phyloP scores from a whole-genome alignment of 345 rosid genomes.

The Populus euphratica region DNA sequence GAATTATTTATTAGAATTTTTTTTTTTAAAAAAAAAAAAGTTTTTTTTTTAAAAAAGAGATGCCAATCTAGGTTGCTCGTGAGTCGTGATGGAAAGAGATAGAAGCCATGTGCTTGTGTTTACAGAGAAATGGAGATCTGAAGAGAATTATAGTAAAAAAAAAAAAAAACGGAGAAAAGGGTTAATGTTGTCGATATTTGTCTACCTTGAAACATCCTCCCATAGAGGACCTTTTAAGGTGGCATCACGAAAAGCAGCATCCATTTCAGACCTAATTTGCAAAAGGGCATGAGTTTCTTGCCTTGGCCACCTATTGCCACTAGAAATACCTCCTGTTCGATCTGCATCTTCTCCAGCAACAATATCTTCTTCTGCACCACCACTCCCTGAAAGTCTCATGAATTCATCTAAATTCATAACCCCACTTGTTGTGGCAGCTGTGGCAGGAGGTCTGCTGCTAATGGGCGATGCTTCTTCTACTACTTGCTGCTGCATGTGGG shows the following conservation, averaged over 20 bases:
- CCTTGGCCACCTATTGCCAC: conserved; percentile 87
- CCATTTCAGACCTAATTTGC: conserved; percentile 89
- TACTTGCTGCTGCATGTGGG: conserved; percentile 34
- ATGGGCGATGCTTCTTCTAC: conserved; percentile 88
- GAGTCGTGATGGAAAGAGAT: conserved; percentile 41
- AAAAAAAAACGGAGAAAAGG: neutral
- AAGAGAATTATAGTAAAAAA: neutral
- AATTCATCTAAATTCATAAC: conserved; percentile 49
- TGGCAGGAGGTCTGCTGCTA: conserved; percentile 80
- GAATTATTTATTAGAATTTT: neutral
- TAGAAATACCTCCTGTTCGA: conserved; percentile 37
- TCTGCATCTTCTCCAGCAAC: conserved; percentile 42
- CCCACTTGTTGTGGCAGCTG: neutral
- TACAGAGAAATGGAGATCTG: conserved; percentile 20
- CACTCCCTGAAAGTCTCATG: conserved; percentile 43
- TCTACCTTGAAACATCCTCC: conserved; percentile 88
- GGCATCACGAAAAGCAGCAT: conserved; percentile 72
- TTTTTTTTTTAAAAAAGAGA: conserved; percentile 6
- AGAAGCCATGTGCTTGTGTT: conserved; percentile 41
- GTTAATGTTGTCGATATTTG: neutral
- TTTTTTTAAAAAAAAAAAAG: neutral
- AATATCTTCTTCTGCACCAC: conserved; percentile 25
- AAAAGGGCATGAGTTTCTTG: conserved; percentile 83
- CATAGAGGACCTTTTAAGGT: conserved; percentile 85
- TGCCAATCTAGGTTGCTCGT: conserved; percentile 32